phyloP scores from a whole-genome alignment of 2,329 filamentous ascomycete genomes.

The Hypoxylon sp. region DNA sequence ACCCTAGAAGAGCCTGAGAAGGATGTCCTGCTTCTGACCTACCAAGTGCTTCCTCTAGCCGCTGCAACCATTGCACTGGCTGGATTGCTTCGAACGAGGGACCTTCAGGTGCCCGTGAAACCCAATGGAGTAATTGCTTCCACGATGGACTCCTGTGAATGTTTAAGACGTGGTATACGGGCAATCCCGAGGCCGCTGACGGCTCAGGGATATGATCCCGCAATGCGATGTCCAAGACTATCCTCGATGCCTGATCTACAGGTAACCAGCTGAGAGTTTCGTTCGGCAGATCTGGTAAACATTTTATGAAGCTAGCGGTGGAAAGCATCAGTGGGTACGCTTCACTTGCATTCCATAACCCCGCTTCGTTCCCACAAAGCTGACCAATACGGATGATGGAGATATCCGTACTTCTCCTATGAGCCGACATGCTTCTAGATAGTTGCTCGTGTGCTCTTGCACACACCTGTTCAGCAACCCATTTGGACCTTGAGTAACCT shows the following conservation, averaged over 20 bases:
- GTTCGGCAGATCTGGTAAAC: slow-evolving; percentile 58
- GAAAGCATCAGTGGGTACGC: slow-evolving; percentile 65
- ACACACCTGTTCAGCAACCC: slow-evolving; percentile 71
- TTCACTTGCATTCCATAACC: slow-evolving; percentile 64
- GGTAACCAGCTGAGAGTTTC: slow-evolving; percentile 62
- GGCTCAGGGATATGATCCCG: slow-evolving; percentile 16
- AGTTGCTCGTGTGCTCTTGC: slow-evolving; percentile 53
- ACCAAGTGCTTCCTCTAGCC: slow-evolving; percentile 54
- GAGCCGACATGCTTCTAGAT: slow-evolving; percentile 43
- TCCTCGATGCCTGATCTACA: slow-evolving; percentile 61
- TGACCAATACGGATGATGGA: slow-evolving; percentile 63
- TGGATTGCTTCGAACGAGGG: slow-evolving; percentile 58
- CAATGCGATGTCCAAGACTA: slow-evolving; percentile 58
- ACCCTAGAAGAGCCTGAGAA: slow-evolving; percentile 59
- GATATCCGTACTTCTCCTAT: slow-evolving; percentile 36
- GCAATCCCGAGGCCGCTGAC: slow-evolving; percentile 46
- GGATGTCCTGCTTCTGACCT: slow-evolving; percentile 56
- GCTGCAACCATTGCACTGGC: slow-evolving; percentile 59
- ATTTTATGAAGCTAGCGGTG: slow-evolving; percentile 56
- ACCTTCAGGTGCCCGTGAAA: slow-evolving; percentile 42
- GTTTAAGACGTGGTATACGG: slow-evolving; percentile 66
- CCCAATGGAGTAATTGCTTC: slow-evolving; percentile 63
- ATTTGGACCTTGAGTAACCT: slow-evolving; percentile 71
- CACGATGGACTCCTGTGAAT: slow-evolving; percentile 60
- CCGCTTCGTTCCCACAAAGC: slow-evolving; percentile 59